Conservation (phyloP, 495 filamentous ascomycete species). For the Darksidea phi region DNA sequence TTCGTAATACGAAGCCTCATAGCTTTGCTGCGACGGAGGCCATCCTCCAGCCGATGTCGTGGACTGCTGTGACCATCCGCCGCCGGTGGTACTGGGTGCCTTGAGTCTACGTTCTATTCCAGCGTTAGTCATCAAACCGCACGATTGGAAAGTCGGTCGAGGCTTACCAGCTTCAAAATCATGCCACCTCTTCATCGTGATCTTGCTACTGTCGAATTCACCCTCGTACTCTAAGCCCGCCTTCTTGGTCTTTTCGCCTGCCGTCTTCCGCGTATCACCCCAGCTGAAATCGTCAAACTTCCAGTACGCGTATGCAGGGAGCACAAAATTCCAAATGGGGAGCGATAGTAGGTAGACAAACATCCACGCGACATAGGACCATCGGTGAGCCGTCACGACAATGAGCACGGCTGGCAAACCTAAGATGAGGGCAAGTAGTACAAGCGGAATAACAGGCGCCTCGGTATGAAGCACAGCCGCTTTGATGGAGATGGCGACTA, state of each 20-base stretch:
- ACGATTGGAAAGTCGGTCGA: not conserved
- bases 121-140: slow-evolving; percentile 22
- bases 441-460: slow-evolving; percentile 81
- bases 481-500: slow-evolving; percentile 83
- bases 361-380: slow-evolving; percentile 97
- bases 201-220: slow-evolving; percentile 96
- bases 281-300: slow-evolving; percentile 99
- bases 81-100: slow-evolving; percentile 31
- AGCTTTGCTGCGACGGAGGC: slow-evolving; percentile 32
- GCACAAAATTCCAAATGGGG: slow-evolving; percentile 96
- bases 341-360: slow-evolving; percentile 89
- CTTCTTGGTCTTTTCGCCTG: slow-evolving; percentile 81
- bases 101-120: slow-evolving; percentile 45
- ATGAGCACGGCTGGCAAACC: slow-evolving; percentile 92
- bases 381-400: slow-evolving; percentile 90
- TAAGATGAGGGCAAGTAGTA: slow-evolving; percentile 87
- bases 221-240: slow-evolving; percentile 83
- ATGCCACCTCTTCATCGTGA: slow-evolving; percentile 97
- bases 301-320: slow-evolving; percentile 96
- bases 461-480: slow-evolving; percentile 56
- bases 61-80: slow-evolving; percentile 44
- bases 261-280: slow-evolving; percentile 97
- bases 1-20: slow-evolving; percentile 35
- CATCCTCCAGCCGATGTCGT: slow-evolving; percentile 38
- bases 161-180: slow-evolving; percentile 83